Evolutionary conservation across 2,329 filamentous ascomycete species (phyloP).

Genomic region (Trichoderma oligosporum): DNA sequence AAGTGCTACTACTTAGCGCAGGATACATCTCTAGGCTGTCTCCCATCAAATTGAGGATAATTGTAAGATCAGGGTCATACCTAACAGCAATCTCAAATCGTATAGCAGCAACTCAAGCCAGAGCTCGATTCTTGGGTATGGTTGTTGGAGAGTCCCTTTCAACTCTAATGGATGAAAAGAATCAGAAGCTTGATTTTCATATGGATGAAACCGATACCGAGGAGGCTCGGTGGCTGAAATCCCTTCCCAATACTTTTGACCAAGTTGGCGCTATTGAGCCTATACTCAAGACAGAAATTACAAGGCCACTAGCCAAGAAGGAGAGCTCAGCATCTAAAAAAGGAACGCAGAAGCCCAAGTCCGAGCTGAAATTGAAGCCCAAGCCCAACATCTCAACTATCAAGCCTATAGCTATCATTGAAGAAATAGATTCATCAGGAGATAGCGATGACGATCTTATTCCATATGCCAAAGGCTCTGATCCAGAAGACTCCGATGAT

Average conservation of each 20-base stretch:
- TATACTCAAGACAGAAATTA: constrained; percentile 36
- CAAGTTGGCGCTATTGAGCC: constrained; percentile 54
- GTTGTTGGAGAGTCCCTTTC: constrained; percentile 72
- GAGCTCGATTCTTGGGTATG: constrained; percentile 83
- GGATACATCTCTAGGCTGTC: constrained; percentile 69
- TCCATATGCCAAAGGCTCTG: constrained; percentile 81
- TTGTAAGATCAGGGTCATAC: constrained; percentile 69
- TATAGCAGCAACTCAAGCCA: constrained; percentile 69
- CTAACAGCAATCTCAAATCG: constrained; percentile 80
- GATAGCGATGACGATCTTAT: constrained; percentile 63
- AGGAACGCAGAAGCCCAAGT: constrained; percentile 18
- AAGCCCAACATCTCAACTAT: constrained; percentile 29
- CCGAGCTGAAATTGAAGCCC: constrained; percentile 31
- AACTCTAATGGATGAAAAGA: constrained; percentile 60
- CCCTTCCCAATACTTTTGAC: constrained; percentile 61
- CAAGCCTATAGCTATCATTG: constrained; percentile 50
- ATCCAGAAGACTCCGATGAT: constrained; percentile 87
- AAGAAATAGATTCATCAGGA: constrained; percentile 58
- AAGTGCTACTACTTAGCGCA: constrained; percentile 71
- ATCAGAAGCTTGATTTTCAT: constrained; percentile 75
- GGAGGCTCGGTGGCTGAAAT: constrained; percentile 73
- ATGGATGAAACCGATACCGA: constrained; percentile 70
- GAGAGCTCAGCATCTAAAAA: constrained; percentile 19
- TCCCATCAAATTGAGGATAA: constrained; percentile 62
- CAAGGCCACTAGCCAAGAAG: constrained; percentile 5